Evolutionary conservation across 805 yeast genomes (phyloP).

Genomic region (Metschnikowia arizonensis): DNA sequence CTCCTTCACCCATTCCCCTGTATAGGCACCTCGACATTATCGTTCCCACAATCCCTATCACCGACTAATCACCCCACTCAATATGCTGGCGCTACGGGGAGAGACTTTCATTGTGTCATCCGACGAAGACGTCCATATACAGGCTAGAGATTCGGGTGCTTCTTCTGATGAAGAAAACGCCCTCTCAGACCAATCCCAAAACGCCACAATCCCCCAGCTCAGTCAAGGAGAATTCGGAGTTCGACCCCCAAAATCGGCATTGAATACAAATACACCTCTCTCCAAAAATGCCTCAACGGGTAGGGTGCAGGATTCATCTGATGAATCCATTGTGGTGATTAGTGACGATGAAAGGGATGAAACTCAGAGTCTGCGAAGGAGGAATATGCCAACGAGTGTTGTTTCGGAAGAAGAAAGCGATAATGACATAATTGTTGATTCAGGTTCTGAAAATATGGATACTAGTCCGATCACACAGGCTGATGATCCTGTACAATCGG

Average conservation of each 20-base stretch:
- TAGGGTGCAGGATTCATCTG: not conserved
- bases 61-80: not conserved
- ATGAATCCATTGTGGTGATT: not conserved
- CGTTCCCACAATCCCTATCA: not conserved
- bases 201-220: not conserved
- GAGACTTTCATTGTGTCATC: not conserved
- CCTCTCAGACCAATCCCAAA: not conserved
- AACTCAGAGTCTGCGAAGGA: not conserved
- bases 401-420: not conserved
- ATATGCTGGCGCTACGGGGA: conserved; percentile 1
- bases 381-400: not conserved
- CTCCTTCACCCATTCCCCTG: no score
- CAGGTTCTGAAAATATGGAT: not conserved
- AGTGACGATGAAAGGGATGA: not conserved
- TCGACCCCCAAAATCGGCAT: not conserved
- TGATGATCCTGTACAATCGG: not conserved
- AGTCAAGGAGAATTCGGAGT: not conserved
- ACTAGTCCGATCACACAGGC: not conserved
- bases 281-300: not conserved
- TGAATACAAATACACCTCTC: not conserved
- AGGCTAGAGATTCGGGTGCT: no score
- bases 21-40: not conserved
- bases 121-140: not conserved
- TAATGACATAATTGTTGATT: not conserved
- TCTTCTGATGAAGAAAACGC: no score